A percentile compares a stretch with the other conserved stretches of the same genome.
Conservation (phyloP, 306 rosid genomes). For the Rubus parviflorus region DNA sequence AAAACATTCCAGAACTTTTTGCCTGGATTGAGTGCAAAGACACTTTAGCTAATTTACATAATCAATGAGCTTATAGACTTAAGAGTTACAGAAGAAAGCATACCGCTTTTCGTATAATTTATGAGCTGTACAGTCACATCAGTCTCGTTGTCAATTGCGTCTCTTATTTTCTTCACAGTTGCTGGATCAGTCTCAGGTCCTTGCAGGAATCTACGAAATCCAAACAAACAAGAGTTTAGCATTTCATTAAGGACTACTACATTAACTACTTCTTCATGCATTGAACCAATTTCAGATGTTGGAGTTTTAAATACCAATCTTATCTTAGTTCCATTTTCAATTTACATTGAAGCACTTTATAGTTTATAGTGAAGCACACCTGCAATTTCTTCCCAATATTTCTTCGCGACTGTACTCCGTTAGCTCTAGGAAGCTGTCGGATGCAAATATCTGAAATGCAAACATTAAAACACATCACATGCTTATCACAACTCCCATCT, state of each 20-base stretch:
- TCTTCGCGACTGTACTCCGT: constrained; percentile 97
- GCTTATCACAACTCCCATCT: constrained; percentile 7
- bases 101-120: constrained; percentile 87
- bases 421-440: constrained; percentile 97
- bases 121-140: constrained; percentile 96
- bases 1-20: constrained; percentile 96
- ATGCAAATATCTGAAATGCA: constrained; percentile 80
- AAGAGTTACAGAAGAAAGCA: constrained; percentile 16
- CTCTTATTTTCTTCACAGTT: constrained; percentile 84
- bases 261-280: not conserved
- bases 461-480: constrained; percentile 20
- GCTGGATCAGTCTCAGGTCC: constrained; percentile 97
- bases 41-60: not conserved
- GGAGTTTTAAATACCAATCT: not conserved
- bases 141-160: constrained; percentile 83
- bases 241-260: not conserved
- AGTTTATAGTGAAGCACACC: constrained; percentile 39
- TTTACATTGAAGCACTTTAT: not conserved
- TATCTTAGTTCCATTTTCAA: not conserved
- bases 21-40: constrained; percentile 50
- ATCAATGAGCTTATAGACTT: not conserved
- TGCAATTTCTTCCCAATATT: constrained; percentile 97
- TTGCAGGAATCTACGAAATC: constrained; percentile 72
- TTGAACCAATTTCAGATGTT: not conserved
- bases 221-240: constrained; percentile 21